Evolutionary conservation across 768 basidiomycete genomes (phyloP), one percentile per base, ranked within the genome.

Genomic region (Suillus fuscotomentosus): DNA sequence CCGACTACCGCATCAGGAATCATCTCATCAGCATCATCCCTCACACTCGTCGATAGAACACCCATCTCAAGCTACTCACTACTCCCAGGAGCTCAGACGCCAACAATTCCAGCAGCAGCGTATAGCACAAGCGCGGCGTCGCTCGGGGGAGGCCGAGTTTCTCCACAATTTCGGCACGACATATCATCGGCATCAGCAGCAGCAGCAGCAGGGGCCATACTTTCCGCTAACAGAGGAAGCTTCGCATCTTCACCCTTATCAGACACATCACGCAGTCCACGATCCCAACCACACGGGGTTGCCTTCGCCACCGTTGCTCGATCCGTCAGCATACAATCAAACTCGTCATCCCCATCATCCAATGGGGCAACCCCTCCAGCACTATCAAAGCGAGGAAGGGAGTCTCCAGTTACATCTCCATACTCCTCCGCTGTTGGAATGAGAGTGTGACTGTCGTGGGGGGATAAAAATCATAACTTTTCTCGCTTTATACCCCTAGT

Each of bases 371-470:
- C 65, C 66, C 66, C 79, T 76, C 64, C 79, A 70, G 66, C 78
- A 69, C 61, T 76, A 73, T 66, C 78, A 66, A 69, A 76, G 51
- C 71, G 78, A 70, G 75, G 74, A 74, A 69, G 73, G 66, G 62
- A 80, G 78, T 74, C 79, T 70, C 62, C 80, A 72, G 80, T 78
- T 71, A 64, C 77, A 76, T 71, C 82, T 63, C 60, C 71, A 66
- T 81, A 82, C 80, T 59, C 83, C 78, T 38, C 82, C 77, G 70
- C 79, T 79, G 71, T 81, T 78, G 82, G 82, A 80, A 81, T 84
- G 82, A 83, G 79, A 67, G 82, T 78, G 7, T 81, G 45, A 63
- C 39, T 2, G 24, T 8, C 17, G 38, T 39, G 39, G 39, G 24
- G 31, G 13, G 54, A 4, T 57, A 59, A 56, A 64, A 62, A 24